Evolutionary conservation across 306 rosid species (phyloP).

Genomic region (Fragaria vesca): DNA sequence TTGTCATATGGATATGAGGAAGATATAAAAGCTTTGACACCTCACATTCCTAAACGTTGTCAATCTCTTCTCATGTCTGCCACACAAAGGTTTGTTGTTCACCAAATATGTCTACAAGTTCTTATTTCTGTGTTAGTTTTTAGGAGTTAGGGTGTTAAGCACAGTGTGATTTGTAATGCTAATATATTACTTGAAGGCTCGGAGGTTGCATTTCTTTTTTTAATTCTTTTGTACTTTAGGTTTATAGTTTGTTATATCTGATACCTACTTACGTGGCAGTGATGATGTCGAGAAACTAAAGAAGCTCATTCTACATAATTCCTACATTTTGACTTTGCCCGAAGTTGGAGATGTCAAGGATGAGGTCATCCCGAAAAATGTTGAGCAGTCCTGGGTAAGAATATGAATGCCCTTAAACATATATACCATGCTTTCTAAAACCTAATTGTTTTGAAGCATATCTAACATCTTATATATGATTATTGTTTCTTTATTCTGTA

Average conservation of each 20-base stretch:
- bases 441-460: neutral
- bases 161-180: conserved; percentile 10
- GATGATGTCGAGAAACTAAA: conserved; percentile 89
- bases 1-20: conserved; percentile 87
- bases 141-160: conserved; percentile 20
- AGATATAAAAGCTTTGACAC: conserved; percentile 76
- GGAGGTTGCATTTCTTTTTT: neutral
- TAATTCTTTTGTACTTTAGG: neutral
- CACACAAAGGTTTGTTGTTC: conserved; percentile 71
- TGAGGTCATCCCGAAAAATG: conserved; percentile 78
- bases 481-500: neutral
- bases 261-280: conserved; percentile 41
- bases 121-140: neutral
- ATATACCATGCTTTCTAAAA: neutral
- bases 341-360: conserved; percentile 79
- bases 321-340: conserved; percentile 81
- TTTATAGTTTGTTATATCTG: neutral
- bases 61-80: conserved; percentile 99
- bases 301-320: conserved; percentile 88
- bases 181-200: neutral
- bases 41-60: conserved; percentile 80
- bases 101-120: conserved; percentile 2
- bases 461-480: neutral
- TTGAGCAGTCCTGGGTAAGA: conserved; percentile 90
- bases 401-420: neutral